Percentiles rank a stretch among this genome's conserved stretches.
Conservation (phyloP, 2,329 filamentous ascomycete species). For the Hypoxylon rubiginosum region DNA sequence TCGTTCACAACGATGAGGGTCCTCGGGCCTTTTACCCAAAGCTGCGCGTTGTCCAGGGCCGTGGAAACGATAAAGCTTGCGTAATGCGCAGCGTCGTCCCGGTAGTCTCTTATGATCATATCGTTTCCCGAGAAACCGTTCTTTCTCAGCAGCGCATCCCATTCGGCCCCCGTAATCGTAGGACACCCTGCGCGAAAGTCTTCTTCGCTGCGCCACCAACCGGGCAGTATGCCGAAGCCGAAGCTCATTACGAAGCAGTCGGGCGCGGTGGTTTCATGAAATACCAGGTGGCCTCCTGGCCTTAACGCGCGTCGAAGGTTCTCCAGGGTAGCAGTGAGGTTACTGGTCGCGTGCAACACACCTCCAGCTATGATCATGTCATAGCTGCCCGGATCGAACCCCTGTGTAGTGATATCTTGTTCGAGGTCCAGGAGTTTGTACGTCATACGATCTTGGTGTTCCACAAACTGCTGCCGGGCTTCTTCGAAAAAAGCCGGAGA, state of each 20-base stretch:
- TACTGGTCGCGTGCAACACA: slow-evolving; percentile 14
- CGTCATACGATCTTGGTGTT: slow-evolving; percentile 22
- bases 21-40: no score
- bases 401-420: slow-evolving; percentile 3
- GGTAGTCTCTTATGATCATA: slow-evolving; percentile 13
- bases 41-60: no score
- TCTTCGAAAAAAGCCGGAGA: slow-evolving; percentile 39
- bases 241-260: neutral
- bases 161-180: neutral
- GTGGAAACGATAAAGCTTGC: neutral
- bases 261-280: neutral
- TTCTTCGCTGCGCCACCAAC: slow-evolving; percentile 13
- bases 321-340: neutral
- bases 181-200: slow-evolving; percentile 9
- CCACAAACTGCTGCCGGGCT: slow-evolving; percentile 15
- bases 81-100: slow-evolving; percentile 5
- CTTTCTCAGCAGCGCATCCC: slow-evolving; percentile 1
- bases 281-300: slow-evolving; percentile 10
- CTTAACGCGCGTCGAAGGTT: slow-evolving; percentile 11
- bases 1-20: no score
- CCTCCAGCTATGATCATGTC: slow-evolving; percentile 21
- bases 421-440: slow-evolving; percentile 31
- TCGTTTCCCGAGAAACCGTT: slow-evolving; percentile 17
- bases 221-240: slow-evolving; percentile 9
- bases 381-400: slow-evolving; percentile 10